Base-by-base conservation (phyloP, 768 basidiomycete species). In the Lepiota brunneoincarnata region DNA sequence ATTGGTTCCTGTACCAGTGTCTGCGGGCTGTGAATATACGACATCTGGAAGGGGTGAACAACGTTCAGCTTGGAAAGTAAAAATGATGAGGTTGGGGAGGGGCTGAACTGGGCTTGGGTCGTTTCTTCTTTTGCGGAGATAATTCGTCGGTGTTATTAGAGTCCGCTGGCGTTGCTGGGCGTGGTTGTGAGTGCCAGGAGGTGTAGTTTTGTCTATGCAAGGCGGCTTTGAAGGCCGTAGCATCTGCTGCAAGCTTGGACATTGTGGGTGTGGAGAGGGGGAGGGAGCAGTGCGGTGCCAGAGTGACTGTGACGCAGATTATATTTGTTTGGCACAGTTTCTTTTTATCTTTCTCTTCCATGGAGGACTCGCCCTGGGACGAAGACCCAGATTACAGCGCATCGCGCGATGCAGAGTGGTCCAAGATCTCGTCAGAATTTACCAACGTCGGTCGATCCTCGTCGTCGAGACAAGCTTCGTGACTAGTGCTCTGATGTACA, bases 21-120 rank as follows among this genome's bases (percentile, higher is more conserved):
- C 85, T n/a, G 86, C 86, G 14, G 93, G 91, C 67, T 94, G 92
- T 11, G 92, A 91, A 67, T 86, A 91, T 14, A 91, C 88, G 59
- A 90, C 74, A 71, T 82, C 89, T 89, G 63, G 26, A 38, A 47
- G 54, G 59, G 61, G 56, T 44, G 49, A 57, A 41, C 10, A 45
- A 37, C 21, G 41, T 43, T 57, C 54, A 56, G 44, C 43, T 58
- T 39, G 21, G 24, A 46, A 17, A 37, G 43, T 49, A 49, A 42
- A 21, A 44, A 58, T 45, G 50, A 43, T 49, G 31, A 31, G 31
- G 31, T 21, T 40, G 43, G 18, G 26, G 44, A 48, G 59, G 53
- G 60, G 31, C 61, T 60, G 62, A 72, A 82, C 86, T 87, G 51
- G 80, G 71, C 69, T 86, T 87, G 62, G 84, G 84, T 48, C 84